A percentile compares a stretch with the other conserved stretches of the same genome.
Conservation (phyloP, 768 basidiomycete species). For the Boletus rubescentipes region DNA sequence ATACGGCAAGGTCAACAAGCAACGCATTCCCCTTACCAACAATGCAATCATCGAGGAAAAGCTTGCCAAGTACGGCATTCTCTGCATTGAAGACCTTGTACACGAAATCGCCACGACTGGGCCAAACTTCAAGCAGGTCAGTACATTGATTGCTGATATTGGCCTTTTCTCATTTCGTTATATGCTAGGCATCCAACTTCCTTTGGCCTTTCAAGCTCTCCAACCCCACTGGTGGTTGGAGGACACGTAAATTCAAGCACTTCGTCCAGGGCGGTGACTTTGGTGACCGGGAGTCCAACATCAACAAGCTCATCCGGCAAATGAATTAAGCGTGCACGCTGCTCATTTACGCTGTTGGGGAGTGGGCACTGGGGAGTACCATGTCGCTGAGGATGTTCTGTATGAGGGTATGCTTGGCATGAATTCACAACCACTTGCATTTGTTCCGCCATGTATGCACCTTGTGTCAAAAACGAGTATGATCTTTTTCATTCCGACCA, state of each 20-base stretch:
- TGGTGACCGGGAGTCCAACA: conserved; percentile 94
- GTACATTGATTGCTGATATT: conserved; percentile 22
- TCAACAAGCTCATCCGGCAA: conserved; percentile 96
- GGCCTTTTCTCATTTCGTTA: not conserved
- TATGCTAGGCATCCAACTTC: conserved; percentile 79
- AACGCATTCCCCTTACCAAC: conserved; percentile 92
- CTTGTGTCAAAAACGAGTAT: conserved; percentile 28
- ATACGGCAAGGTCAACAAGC: conserved; percentile 97
- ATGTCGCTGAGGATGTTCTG: conserved; percentile 14
- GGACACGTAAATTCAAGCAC: conserved; percentile 96
- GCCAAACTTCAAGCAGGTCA: conserved; percentile 98
- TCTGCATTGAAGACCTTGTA: conserved; percentile 95
- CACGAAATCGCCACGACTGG: conserved; percentile 95
- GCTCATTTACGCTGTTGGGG: conserved; percentile 2
- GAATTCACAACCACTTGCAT: conserved; percentile 24
- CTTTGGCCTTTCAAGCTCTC: conserved; percentile 99
- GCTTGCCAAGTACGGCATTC: conserved; percentile 93
- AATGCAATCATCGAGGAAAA: conserved; percentile 89
- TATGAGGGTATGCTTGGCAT: conserved; percentile 34
- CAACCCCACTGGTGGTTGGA: conserved; percentile 98
- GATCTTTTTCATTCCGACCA: conserved; percentile 8
- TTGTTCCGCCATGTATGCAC: conserved; percentile 28
- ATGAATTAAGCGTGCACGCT: conserved; percentile 63
- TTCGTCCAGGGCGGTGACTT: conserved; percentile 96
- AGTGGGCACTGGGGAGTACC: conserved; percentile 1